Conservation (phyloP, 352 stramenopile genomes). For the Globisporangium uncinulatum region DNA sequence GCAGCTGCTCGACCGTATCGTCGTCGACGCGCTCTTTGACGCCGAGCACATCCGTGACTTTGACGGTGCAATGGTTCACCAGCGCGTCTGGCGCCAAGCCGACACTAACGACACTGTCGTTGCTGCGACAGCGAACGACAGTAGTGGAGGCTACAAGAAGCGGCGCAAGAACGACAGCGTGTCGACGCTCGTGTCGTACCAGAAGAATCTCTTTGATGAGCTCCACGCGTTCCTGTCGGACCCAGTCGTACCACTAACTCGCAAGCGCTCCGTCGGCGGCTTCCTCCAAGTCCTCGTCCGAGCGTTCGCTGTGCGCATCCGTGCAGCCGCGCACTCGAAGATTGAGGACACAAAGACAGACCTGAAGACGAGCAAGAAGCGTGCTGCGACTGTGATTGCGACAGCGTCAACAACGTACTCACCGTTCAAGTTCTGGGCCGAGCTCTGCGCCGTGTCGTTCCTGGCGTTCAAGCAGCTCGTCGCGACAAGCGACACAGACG, state of each 20-base stretch:
- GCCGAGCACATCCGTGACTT: slow-evolving; percentile 70
- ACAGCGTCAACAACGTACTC: slow-evolving; percentile 69
- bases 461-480: slow-evolving; percentile 25
- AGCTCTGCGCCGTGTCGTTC: slow-evolving; percentile 63
- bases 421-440: slow-evolving; percentile 85
- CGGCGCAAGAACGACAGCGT: slow-evolving; percentile 30
- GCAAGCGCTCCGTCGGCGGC: slow-evolving; percentile 45
- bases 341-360: slow-evolving; percentile 69
- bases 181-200: slow-evolving; percentile 58
- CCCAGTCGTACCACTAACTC: slow-evolving; percentile 12
- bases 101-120: neutral
- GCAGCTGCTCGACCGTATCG: slow-evolving; percentile 43
- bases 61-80: slow-evolving; percentile 50
- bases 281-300: slow-evolving; percentile 64
- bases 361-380: slow-evolving; percentile 73
- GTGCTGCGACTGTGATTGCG: slow-evolving; percentile 66
- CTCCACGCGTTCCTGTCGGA: slow-evolving; percentile 52
- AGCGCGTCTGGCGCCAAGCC: slow-evolving; percentile 20
- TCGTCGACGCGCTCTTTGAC: slow-evolving; percentile 76
- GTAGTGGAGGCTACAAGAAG: slow-evolving; percentile 34
- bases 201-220: slow-evolving; percentile 78
- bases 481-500: neutral
- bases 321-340: slow-evolving; percentile 49
- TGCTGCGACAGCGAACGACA: neutral
- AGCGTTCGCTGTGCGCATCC: slow-evolving; percentile 54